These are phyloP conservation scores for Saussurea involucrata DNA, from an alignment of 129 eudicot species.

Conservation along the genomic window DNA sequence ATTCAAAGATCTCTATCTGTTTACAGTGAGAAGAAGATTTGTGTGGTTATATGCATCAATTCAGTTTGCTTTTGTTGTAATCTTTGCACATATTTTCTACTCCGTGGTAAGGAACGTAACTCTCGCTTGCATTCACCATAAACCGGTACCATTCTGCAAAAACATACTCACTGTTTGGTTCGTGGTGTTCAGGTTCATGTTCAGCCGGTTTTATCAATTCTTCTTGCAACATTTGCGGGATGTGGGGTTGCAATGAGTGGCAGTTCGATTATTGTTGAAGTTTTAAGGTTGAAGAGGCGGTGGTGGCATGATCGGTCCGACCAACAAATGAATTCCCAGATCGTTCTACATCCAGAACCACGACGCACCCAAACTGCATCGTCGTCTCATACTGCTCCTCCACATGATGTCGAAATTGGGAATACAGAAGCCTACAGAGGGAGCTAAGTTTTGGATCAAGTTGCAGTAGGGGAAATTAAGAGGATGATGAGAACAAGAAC, in stretches of 20 bases:
- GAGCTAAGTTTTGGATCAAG: constrained; percentile 20
- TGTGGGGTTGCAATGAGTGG: constrained; percentile 92
- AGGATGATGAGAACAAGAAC: background rate
- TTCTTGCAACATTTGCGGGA: constrained; percentile 77
- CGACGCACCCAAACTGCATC: constrained; percentile 35
- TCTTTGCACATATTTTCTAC: constrained; percentile 82
- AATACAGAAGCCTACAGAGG: constrained; percentile 33
- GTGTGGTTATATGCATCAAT: constrained; percentile 78
- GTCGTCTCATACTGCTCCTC: constrained; percentile 15
- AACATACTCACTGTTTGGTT: background rate
- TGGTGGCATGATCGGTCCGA: constrained; percentile 28
- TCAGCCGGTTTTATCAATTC: constrained; percentile 71
- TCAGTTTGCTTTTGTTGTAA: constrained; percentile 71
- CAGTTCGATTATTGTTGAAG: constrained; percentile 65
- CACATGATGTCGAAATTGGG: constrained; percentile 30
- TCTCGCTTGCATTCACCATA: background rate
- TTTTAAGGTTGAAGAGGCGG: constrained; percentile 58
- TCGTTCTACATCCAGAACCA: constrained; percentile 27
- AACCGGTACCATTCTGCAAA: no score
- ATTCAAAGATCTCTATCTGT: background rate
- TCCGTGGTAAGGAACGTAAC: constrained; percentile 59
- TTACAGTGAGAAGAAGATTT: constrained; percentile 70
- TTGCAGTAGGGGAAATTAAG: background rate
- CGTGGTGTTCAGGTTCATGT: constrained; percentile 51
- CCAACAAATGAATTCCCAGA: constrained; percentile 33